phyloP scores from a whole-genome alignment of 331 rosid species.

The Pyrus hybrid region DNA sequence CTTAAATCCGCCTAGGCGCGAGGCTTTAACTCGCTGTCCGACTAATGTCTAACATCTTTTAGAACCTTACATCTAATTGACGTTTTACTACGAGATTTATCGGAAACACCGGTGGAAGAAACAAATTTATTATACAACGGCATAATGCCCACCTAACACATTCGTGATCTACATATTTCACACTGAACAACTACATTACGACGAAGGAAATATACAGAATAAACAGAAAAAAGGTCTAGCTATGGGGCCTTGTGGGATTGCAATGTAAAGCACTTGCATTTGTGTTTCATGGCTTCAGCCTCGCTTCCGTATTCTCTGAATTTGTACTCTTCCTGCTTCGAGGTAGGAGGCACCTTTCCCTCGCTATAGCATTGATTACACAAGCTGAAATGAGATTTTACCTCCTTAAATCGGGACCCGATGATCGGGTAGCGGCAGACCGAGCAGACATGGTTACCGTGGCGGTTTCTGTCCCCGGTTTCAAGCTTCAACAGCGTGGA shows the following conservation, averaged over 20 bases:
- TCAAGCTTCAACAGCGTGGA: slow-evolving; percentile 40
- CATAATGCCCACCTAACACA: slow-evolving; percentile 14
- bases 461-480: slow-evolving; percentile 41
- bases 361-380: slow-evolving; percentile 51
- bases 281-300: slow-evolving; percentile 37
- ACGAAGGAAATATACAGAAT: slow-evolving; percentile 5
- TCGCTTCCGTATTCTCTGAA: slow-evolving; percentile 41
- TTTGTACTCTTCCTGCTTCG: slow-evolving; percentile 44
- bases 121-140: slow-evolving; percentile 28
- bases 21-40: fast-evolving
- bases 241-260: slow-evolving; percentile 27
- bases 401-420: slow-evolving; percentile 45
- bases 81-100: no score
- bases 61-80: no score
- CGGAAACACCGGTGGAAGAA: no score
- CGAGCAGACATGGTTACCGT: slow-evolving; percentile 36
- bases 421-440: slow-evolving; percentile 45
- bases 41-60: fast-evolving
- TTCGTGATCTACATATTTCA: slow-evolving; percentile 28
- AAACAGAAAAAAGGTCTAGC: not conserved
- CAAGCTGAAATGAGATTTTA: slow-evolving; percentile 36
- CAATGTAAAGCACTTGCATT: slow-evolving; percentile 35
- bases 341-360: slow-evolving; percentile 44
- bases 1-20: no score
- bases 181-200: slow-evolving; percentile 22